A percentile compares a stretch with the other conserved stretches of the same genome.
Evolutionary conservation across 331 rosid genomes (phyloP).

Genomic region (Telfairia occidentalis): DNA sequence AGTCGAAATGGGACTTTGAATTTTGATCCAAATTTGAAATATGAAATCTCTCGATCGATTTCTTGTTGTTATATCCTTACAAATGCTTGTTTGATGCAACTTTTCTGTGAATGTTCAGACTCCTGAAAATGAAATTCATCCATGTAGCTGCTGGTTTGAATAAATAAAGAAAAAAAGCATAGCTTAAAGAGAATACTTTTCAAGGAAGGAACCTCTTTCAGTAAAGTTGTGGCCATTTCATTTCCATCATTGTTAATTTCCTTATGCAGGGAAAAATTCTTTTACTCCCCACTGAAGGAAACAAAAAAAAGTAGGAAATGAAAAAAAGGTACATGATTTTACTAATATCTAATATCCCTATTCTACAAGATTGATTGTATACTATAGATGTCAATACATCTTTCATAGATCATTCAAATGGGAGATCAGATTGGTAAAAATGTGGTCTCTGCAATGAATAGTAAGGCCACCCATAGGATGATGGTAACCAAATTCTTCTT

Average conservation of each 20-base stretch:
- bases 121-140: neutral
- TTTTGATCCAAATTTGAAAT: neutral
- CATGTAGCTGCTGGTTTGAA: neutral
- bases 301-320: neutral
- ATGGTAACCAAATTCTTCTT: slow-evolving; percentile 41
- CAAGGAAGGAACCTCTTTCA: neutral
- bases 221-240: neutral
- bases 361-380: neutral
- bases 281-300: neutral
- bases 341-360: neutral
- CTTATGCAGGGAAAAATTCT: neutral
- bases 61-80: neutral
- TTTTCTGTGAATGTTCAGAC: neutral
- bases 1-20: neutral
- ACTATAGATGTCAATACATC: neutral
- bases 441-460: slow-evolving; percentile 41
- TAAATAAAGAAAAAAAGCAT: neutral
- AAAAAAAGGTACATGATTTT: neutral
- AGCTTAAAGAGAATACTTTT: neutral
- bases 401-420: slow-evolving; percentile 4
- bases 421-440: slow-evolving; percentile 26
- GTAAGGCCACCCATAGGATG: slow-evolving; percentile 51
- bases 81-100: neutral
- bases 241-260: neutral
- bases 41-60: neutral